Evolutionary conservation across 495 filamentous ascomycete species (phyloP).

Genomic region (Parathielavia hyrcaniae): DNA sequence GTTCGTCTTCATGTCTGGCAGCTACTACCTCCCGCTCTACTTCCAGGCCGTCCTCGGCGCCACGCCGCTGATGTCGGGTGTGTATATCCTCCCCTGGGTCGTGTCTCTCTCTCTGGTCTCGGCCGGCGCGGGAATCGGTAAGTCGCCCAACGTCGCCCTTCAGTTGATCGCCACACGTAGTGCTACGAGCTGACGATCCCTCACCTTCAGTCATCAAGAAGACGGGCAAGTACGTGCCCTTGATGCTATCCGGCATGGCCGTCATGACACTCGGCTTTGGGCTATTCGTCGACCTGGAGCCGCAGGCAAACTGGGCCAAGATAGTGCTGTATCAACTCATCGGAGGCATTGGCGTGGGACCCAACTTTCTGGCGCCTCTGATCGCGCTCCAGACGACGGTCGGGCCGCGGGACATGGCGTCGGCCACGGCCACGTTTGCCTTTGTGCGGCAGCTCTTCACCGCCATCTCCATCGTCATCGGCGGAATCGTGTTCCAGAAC

Average conservation of each 20-base stretch:
- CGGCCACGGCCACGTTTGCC: slow-evolving; percentile 68
- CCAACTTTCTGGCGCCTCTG: slow-evolving; percentile 67
- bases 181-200: too few relatives aligned
- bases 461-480: slow-evolving; percentile 67
- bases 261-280: slow-evolving; percentile 60
- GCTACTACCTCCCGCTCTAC: slow-evolving; percentile 74
- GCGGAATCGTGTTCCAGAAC: slow-evolving; percentile 75
- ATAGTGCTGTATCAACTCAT: slow-evolving; percentile 59
- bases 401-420: slow-evolving; percentile 61
- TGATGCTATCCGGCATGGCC: slow-evolving; percentile 52
- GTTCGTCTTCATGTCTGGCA: slow-evolving; percentile 65
- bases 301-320: slow-evolving; percentile 49
- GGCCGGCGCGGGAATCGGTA: slow-evolving; percentile 51
- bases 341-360: slow-evolving; percentile 59
- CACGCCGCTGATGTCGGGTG: slow-evolving; percentile 66
- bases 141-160: too few relatives aligned
- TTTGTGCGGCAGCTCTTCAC: slow-evolving; percentile 70
- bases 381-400: slow-evolving; percentile 73
- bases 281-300: slow-evolving; percentile 54
- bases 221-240: slow-evolving; percentile 52
- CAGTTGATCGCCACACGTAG: too few relatives aligned
- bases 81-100: slow-evolving; percentile 72
- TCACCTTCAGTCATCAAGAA: slow-evolving; percentile 66
- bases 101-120: slow-evolving; percentile 62
- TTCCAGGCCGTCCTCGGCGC: slow-evolving; percentile 70